Percentiles rank a stretch among this genome's conserved stretches.
These are phyloP conservation scores for Rasamsonia emersonii DNA, from an alignment of 2,329 filamentous ascomycete genomes.

Conservation along the genomic window DNA sequence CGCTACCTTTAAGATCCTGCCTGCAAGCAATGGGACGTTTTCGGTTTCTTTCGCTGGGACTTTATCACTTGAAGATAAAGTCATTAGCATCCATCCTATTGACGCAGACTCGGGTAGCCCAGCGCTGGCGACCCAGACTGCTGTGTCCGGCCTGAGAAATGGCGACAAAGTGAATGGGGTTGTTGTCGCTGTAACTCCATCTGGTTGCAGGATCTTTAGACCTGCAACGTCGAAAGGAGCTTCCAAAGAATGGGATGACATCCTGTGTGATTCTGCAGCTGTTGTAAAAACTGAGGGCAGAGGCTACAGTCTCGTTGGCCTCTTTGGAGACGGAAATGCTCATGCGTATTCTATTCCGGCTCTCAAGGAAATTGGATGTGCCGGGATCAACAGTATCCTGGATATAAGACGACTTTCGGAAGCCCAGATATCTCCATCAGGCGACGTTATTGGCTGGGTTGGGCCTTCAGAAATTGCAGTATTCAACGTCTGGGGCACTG, in stretches of 20 bases:
- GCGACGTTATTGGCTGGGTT: conserved; percentile 79
- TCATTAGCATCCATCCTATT: conserved; percentile 73
- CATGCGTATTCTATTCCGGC: conserved; percentile 81
- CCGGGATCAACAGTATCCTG: conserved; percentile 55
- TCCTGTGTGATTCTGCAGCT: conserved; percentile 69
- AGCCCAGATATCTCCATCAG: conserved; percentile 63
- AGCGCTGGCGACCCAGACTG: conserved; percentile 64
- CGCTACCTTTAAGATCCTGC: conserved; percentile 83
- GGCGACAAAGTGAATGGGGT: conserved; percentile 71
- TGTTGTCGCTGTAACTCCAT: conserved; percentile 64
- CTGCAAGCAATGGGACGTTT: conserved; percentile 61
- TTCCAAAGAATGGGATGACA: conserved; percentile 78
- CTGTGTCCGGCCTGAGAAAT: conserved; percentile 67
- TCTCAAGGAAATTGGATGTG: conserved; percentile 70
- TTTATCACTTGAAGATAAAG: conserved; percentile 54
- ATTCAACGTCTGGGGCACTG: conserved; percentile 76
- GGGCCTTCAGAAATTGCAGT: conserved; percentile 79
- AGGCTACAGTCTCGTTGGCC: conserved; percentile 68
- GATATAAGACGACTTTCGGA: conserved; percentile 65
- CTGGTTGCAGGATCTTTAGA: conserved; percentile 77
- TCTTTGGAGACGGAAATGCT: conserved; percentile 74
- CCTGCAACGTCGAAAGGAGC: conserved; percentile 82
- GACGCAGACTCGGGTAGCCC: conserved; percentile 66
- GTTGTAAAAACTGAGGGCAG: conserved; percentile 67
- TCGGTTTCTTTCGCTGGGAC: conserved; percentile 63